Percentiles rank a stretch among this genome's conserved stretches.
phyloP scores from a whole-genome alignment of 345 rosid genomes.

The Dovyalis caffra region DNA sequence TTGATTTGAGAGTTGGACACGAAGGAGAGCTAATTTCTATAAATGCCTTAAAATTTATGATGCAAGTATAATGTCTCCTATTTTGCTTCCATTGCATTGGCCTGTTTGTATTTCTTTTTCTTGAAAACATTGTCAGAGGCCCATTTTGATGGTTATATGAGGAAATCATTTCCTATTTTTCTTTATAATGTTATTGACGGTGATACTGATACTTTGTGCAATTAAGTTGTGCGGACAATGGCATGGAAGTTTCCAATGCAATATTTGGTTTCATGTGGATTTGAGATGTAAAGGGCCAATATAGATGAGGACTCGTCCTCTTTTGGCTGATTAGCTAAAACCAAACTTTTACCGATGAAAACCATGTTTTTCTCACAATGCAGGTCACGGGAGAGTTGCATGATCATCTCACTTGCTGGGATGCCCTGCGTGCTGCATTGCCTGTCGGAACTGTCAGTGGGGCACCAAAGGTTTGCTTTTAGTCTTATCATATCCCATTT shows the following conservation, averaged over 20 bases:
- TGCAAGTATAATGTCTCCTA: not conserved
- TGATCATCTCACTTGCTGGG: conserved; percentile 75
- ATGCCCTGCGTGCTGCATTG: conserved; percentile 67
- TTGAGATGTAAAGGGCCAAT: not conserved
- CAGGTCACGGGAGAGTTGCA: conserved; percentile 85
- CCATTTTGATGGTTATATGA: not conserved
- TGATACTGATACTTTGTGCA: not conserved
- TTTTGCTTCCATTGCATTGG: not conserved
- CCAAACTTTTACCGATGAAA: not conserved
- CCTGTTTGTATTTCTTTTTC: not conserved
- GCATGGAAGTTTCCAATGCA: not conserved
- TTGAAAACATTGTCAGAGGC: not conserved
- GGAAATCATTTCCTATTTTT: not conserved
- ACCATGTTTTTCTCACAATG: not conserved
- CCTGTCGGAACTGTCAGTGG: conserved; percentile 95
- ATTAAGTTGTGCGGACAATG: not conserved
- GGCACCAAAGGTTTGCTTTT: conserved; percentile 66
- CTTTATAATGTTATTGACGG: not conserved
- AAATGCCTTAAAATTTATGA: not conserved
- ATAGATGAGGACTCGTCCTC: not conserved
- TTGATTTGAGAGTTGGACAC: not conserved
- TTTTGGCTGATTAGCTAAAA: not conserved
- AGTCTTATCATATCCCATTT: no score
- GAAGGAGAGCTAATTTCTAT: not conserved
- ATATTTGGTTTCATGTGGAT: not conserved